These are phyloP conservation scores for Macadamia tetraphylla DNA, from an alignment of 164 flowering plant genomes.

Conservation along the genomic window DNA sequence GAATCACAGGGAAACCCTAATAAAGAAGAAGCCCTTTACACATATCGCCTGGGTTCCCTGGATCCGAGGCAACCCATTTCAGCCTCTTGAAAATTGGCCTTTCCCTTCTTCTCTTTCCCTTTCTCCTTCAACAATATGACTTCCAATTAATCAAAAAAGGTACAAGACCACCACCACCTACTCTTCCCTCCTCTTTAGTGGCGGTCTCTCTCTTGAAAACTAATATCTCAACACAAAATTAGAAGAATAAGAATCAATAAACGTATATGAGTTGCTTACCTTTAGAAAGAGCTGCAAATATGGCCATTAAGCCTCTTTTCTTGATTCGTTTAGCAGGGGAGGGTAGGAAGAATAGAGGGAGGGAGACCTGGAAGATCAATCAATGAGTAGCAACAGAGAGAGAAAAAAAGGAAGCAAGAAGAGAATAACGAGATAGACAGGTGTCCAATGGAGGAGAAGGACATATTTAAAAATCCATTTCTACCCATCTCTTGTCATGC, in stretches of 20 bases:
- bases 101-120: not conserved
- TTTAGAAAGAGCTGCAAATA: conserved; percentile 1
- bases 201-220: not conserved
- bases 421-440: conserved; percentile 14
- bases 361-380: not conserved
- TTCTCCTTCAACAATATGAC: not conserved
- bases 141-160: not conserved
- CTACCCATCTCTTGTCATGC: not conserved
- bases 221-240: not conserved
- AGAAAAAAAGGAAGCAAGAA: not conserved
- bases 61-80: conserved; percentile 26
- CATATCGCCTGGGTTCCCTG: conserved; percentile 22
- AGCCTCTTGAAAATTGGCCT: conserved; percentile 4
- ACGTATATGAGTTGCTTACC: conserved; percentile 14
- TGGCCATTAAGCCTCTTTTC: not conserved
- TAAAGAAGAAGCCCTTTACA: conserved; percentile 16
- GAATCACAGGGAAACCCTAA: conserved; percentile 19
- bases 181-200: not conserved
- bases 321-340: not conserved
- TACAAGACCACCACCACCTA: not conserved
- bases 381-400: conserved; percentile 3
- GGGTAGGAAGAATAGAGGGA: no score
- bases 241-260: not conserved
- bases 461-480: conserved; percentile 18
- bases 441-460: conserved; percentile 14